Percentiles rank a stretch among this genome's conserved stretches.
These are phyloP conservation scores for Coemansia sp. DNA, from an alignment of 192 early-diverging fungal genomes.

Conservation along the genomic window DNA sequence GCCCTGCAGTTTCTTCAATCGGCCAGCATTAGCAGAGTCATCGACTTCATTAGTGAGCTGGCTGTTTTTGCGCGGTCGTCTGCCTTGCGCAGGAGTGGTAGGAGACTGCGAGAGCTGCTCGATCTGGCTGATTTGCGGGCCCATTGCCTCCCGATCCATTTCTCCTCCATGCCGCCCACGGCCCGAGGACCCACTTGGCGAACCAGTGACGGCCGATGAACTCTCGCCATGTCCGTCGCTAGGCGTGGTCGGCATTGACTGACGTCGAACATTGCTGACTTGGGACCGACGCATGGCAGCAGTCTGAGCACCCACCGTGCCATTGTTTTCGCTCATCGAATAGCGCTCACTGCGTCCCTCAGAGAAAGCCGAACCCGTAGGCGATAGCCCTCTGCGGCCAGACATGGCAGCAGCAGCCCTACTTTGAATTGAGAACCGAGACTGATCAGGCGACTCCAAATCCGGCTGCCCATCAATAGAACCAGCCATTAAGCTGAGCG, in stretches of 20 bases:
- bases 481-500: slow-evolving; percentile 44
- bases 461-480: slow-evolving; percentile 45
- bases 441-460: slow-evolving; percentile 11
- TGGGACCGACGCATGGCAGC: slow-evolving; percentile 8
- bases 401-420: slow-evolving; percentile 1
- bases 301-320: slow-evolving; percentile 10
- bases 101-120: slow-evolving; percentile 12
- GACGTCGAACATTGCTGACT: slow-evolving; percentile 24
- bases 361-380: slow-evolving; percentile 4
- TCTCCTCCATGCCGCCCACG: slow-evolving; percentile 43
- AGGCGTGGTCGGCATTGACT: slow-evolving; percentile 5
- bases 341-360: slow-evolving; percentile 12
- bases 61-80: slow-evolving; percentile 6
- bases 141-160: slow-evolving; percentile 36
- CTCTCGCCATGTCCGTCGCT: not conserved
- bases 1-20: slow-evolving; percentile 55
- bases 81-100: not conserved
- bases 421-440: not conserved
- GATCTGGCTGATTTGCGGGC: slow-evolving; percentile 8
- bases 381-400: slow-evolving; percentile 2
- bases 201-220: not conserved
- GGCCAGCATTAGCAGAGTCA: slow-evolving; percentile 23
- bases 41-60: slow-evolving; percentile 5
- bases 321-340: slow-evolving; percentile 23
- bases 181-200: slow-evolving; percentile 4